Evolutionary conservation across 2,329 filamentous ascomycete genomes (phyloP).

Genomic region (Claviceps citrina): DNA sequence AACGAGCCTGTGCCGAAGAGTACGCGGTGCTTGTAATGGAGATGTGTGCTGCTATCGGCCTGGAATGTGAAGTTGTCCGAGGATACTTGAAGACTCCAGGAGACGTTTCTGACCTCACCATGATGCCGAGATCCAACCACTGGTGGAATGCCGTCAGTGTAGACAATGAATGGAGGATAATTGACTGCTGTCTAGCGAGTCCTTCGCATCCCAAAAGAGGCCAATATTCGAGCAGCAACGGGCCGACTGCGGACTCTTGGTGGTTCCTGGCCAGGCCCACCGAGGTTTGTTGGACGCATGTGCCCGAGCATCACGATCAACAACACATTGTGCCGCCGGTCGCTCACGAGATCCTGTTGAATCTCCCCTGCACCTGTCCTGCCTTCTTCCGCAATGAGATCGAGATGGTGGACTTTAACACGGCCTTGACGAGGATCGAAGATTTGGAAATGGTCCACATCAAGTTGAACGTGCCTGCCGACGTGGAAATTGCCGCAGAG

Average conservation of each 20-base stretch:
- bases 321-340: conserved; percentile 88
- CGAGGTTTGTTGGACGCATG: conserved; percentile 90
- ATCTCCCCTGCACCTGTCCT: conserved; percentile 72
- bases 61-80: conserved; percentile 73
- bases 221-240: conserved; percentile 58
- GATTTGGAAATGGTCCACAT: conserved; percentile 88
- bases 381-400: conserved; percentile 73
- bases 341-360: conserved; percentile 69
- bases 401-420: conserved; percentile 80
- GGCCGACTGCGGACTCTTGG: conserved; percentile 64
- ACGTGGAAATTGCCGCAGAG: conserved; percentile 84
- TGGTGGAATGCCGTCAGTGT: conserved; percentile 95
- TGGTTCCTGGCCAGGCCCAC: conserved; percentile 85
- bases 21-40: conserved; percentile 78
- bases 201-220: conserved; percentile 73
- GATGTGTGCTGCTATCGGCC: conserved; percentile 82
- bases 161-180: conserved; percentile 89
- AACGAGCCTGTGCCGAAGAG: conserved; percentile 74
- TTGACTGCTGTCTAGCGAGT: conserved; percentile 84
- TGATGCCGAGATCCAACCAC: conserved; percentile 78
- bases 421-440: conserved; percentile 69
- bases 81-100: conserved; percentile 87
- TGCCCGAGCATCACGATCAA: conserved; percentile 72
- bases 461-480: conserved; percentile 71
- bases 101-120: conserved; percentile 64